Percentiles rank a stretch among this genome's conserved stretches.
Conservation (phyloP, 306 rosid species). For the Quercus alba region DNA sequence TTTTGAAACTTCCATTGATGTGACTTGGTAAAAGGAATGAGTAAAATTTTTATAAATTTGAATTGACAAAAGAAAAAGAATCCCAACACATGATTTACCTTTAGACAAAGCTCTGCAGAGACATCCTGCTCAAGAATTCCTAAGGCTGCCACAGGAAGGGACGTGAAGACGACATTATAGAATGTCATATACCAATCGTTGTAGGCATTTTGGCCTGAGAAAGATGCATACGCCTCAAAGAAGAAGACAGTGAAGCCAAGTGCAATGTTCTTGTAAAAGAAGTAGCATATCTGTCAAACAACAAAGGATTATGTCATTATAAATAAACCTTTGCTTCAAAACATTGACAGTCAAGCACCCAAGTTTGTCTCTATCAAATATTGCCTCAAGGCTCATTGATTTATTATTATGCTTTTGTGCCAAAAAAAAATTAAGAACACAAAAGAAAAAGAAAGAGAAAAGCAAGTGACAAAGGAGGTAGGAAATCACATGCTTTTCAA, state of each 20-base stretch:
- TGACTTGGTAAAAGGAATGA: too few species aligned
- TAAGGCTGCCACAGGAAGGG: constrained; percentile 91
- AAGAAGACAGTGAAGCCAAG: constrained; percentile 90
- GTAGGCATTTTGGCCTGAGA: constrained; percentile 82
- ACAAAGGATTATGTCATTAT: constrained; percentile 10
- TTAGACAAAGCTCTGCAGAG: constrained; percentile 64
- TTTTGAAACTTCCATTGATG: too few species aligned
- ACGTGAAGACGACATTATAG: constrained; percentile 84
- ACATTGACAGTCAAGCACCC: too few species aligned
- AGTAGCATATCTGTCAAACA: constrained; percentile 79
- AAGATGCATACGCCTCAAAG: constrained; percentile 71
- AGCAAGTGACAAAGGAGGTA: too few species aligned
- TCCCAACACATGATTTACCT: constrained; percentile 32
- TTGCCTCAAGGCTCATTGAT: too few species aligned
- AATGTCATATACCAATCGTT: constrained; percentile 83
- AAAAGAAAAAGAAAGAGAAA: too few species aligned
- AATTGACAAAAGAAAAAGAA: too few species aligned
- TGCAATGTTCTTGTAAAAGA: constrained; percentile 92
- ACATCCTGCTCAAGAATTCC: constrained; percentile 96
- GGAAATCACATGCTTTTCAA: too few species aligned
- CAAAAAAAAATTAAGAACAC: too few species aligned
- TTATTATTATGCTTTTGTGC: too few species aligned
- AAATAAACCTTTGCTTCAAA: too few species aligned
- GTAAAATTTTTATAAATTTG: neutral
- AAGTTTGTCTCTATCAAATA: too few species aligned